These are phyloP conservation scores for Clavispora fructus DNA, from an alignment of 805 yeast genomes.

Conservation along the genomic window DNA sequence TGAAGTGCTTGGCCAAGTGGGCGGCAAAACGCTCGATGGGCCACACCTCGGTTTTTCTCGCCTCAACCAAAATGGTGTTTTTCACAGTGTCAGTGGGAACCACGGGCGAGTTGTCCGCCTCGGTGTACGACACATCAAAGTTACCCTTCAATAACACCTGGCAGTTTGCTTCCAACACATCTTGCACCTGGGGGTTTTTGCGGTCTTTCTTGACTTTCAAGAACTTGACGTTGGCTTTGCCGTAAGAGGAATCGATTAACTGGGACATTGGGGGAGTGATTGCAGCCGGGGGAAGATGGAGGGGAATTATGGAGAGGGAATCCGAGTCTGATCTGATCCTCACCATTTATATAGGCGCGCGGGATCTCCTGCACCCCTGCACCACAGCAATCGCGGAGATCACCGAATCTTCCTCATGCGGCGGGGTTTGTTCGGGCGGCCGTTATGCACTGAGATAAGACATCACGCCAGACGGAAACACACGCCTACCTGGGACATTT, in stretches of 20 bases:
- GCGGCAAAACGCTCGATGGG: conserved; percentile 91
- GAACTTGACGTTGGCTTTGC: conserved; percentile 90
- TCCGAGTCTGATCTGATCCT: not conserved
- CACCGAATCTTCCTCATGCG: conserved; percentile 4
- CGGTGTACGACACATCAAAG: conserved; percentile 75
- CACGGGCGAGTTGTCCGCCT: conserved; percentile 83
- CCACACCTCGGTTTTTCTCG: conserved; percentile 78
- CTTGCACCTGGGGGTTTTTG: conserved; percentile 65
- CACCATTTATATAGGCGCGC: conserved; percentile 1
- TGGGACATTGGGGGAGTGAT: conserved; percentile 8
- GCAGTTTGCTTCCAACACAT: conserved; percentile 82
- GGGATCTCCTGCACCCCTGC: not conserved
- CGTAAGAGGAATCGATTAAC: conserved; percentile 56
- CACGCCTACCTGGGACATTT: too few species aligned
- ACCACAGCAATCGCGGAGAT: conserved; percentile 5
- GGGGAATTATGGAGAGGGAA: not conserved
- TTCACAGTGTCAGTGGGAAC: conserved; percentile 94
- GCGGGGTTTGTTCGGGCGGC: not conserved
- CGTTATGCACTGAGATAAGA: not conserved
- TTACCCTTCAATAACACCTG: conserved; percentile 69
- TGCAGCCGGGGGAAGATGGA: not conserved
- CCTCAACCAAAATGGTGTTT: conserved; percentile 80
- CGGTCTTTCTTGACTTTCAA: conserved; percentile 82
- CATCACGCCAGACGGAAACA: not conserved
- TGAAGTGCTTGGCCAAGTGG: conserved; percentile 75